Evolutionary conservation across 331 rosid species (phyloP).

Genomic region (Telfairia occidentalis): DNA sequence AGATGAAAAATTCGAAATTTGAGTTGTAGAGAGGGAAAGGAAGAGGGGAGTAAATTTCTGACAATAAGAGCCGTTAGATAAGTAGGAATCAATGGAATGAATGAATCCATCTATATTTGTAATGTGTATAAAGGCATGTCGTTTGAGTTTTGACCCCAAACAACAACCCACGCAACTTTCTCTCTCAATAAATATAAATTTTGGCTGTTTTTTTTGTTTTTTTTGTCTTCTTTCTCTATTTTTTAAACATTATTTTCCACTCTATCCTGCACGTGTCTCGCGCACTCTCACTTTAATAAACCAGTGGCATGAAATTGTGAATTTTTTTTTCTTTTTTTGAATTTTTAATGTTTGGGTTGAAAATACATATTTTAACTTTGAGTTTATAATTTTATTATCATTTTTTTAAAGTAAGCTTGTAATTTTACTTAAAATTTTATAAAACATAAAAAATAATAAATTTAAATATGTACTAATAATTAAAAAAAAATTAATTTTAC

Average conservation of each 20-base stretch:
- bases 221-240: neutral
- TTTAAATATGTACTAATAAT: no score
- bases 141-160: neutral
- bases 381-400: no score
- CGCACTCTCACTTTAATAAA: no score
- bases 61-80: neutral
- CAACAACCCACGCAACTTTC: neutral
- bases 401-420: no score
- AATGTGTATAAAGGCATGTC: neutral
- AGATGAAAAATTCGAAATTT: conserved; percentile 9
- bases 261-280: neutral
- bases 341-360: no score
- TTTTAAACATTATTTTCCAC: neutral
- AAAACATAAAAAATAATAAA: no score
- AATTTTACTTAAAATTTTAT: no score
- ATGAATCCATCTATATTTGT: neutral
- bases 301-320: no score
- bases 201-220: neutral
- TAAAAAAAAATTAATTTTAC: no score
- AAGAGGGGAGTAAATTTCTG: neutral
- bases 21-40: conserved; percentile 10
- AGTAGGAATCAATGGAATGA: neutral
- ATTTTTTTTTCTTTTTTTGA: no score
- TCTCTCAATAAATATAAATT: neutral
- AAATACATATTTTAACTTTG: no score